A percentile compares a stretch with the other conserved stretches of the same genome.
phyloP scores from a whole-genome alignment of 106 monocot genomes.

The Platanthera guangdongensis region DNA sequence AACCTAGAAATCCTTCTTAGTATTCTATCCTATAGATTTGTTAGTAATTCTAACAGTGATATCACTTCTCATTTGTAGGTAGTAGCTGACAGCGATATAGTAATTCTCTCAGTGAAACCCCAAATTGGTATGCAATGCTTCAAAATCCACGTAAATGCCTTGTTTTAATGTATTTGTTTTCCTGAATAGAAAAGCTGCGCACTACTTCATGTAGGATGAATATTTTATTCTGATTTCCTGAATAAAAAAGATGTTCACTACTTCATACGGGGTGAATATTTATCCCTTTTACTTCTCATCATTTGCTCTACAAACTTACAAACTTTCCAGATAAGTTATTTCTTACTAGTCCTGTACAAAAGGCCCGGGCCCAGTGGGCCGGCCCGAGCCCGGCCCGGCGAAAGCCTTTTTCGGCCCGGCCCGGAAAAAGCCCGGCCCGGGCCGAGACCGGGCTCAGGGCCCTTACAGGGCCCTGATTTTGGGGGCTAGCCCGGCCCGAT shows the following conservation, averaged over 20 bases:
- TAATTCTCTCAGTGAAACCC: constrained; percentile 90
- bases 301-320: not conserved
- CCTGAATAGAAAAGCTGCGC: not conserved
- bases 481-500: no score
- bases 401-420: no score
- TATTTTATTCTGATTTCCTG: not conserved
- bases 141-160: not conserved
- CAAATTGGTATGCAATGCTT: constrained; percentile 62
- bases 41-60: constrained; percentile 4
- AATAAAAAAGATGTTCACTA: not conserved
- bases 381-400: no score
- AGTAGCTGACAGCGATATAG: constrained; percentile 56
- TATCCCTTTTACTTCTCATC: not conserved
- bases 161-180: not conserved
- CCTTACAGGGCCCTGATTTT: no score
- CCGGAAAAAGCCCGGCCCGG: no score
- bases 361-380: no score
- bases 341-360: no score
- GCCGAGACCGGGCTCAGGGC: no score
- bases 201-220: not conserved
- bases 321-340: not conserved
- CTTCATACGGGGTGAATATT: not conserved
- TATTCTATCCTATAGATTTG: not conserved
- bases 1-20: not conserved
- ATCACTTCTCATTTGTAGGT: constrained; percentile 41